Conservation (phyloP, 768 basidiomycete species). For the Pholiota conissans region DNA sequence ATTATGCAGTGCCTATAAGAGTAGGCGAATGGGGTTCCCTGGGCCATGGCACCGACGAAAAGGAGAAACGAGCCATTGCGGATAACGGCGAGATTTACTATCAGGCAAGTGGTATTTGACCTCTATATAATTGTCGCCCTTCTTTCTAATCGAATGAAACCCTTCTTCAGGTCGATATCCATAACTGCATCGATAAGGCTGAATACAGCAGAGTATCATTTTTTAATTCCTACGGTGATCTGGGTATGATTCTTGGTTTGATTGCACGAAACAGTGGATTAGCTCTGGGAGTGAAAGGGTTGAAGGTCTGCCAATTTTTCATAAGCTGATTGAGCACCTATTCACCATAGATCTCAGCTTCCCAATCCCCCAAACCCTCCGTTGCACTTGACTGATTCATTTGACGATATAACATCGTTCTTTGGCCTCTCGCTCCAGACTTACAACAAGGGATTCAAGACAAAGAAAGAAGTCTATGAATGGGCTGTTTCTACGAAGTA, state of each 20-base stretch:
- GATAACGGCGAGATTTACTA: constrained; percentile 38
- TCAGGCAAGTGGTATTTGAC: constrained; percentile 29
- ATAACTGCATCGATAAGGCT: constrained; percentile 50
- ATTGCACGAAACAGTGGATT: constrained; percentile 54
- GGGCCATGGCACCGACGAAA: constrained; percentile 30
- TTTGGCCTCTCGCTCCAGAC: constrained; percentile 54
- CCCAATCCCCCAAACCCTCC: constrained; percentile 43
- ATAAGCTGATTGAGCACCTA: background rate
- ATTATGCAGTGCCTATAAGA: constrained; percentile 56
- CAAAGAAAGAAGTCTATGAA: constrained; percentile 52
- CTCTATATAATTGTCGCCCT: background rate
- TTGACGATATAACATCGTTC: constrained; percentile 52
- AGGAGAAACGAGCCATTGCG: constrained; percentile 20
- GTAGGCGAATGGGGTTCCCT: constrained; percentile 36
- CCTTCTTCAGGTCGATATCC: constrained; percentile 56
- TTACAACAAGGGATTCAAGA: constrained; percentile 55
- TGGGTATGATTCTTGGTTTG: constrained; percentile 68
- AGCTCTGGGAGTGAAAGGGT: constrained; percentile 48
- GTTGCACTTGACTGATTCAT: constrained; percentile 49
- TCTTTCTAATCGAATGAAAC: background rate
- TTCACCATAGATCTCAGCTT: constrained; percentile 22
- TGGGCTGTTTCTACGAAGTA: constrained; percentile 59
- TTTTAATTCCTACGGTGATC: constrained; percentile 67
- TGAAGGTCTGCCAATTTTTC: constrained; percentile 46
- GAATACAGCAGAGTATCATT: constrained; percentile 54